A percentile compares a stretch with the other conserved stretches of the same genome.
These are phyloP conservation scores for Solanum sejunctum DNA, from an alignment of 257 asterid genomes.

Conservation along the genomic window DNA sequence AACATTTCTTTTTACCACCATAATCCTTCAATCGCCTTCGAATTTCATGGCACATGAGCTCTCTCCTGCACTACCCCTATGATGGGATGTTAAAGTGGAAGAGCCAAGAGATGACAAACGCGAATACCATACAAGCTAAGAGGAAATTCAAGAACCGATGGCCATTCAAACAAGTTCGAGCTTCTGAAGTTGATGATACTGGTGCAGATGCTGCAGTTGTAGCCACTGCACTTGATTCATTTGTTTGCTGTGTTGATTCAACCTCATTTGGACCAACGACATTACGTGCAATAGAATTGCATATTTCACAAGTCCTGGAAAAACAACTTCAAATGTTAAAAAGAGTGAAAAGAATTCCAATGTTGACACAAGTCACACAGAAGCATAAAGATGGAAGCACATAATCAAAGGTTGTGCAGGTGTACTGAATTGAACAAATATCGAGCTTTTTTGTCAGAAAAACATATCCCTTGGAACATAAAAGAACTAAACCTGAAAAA, in stretches of 20 bases:
- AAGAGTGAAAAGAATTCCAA: neutral
- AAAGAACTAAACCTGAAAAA: neutral
- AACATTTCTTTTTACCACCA: neutral
- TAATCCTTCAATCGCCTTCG: neutral
- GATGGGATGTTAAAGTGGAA: constrained; percentile 81
- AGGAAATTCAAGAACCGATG: constrained; percentile 65
- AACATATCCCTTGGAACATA: neutral
- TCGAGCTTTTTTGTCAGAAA: neutral
- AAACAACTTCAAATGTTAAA: neutral
- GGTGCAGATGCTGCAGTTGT: constrained; percentile 13
- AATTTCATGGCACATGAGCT: neutral
- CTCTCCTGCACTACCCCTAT: constrained; percentile 4
- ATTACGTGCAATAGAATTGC: constrained; percentile 69
- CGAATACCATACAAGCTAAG: constrained; percentile 83
- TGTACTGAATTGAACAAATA: neutral
- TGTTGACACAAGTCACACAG: neutral
- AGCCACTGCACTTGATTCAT: constrained; percentile 16
- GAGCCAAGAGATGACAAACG: constrained; percentile 88
- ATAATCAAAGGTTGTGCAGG: neutral
- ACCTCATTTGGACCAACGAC: constrained; percentile 49
- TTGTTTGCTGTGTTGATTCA: constrained; percentile 30
- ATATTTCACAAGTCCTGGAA: constrained; percentile 82
- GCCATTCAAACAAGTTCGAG: constrained; percentile 50
- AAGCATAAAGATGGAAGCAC: neutral
- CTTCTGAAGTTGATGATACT: constrained; percentile 9